Evolutionary conservation across 805 yeast species (phyloP), one percentile per base, ranked within the genome.

Genomic region (Candida maesae): DNA sequence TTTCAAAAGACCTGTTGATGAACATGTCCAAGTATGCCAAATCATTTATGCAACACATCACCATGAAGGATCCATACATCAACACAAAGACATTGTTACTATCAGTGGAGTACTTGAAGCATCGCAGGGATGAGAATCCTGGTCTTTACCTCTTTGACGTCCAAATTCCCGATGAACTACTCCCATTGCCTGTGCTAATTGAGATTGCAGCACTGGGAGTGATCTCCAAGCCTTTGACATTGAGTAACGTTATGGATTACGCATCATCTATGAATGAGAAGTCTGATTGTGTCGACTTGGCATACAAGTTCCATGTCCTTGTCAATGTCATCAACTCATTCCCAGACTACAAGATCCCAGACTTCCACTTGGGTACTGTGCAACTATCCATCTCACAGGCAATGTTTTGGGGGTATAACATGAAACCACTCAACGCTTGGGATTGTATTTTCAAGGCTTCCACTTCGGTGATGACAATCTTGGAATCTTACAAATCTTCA

Each of bases 371-470:
- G 10, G 42, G 43, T n/a, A 31, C 28, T 3, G 52, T 50, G 8
- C 55, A 51, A 18, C 47, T 38, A 13, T 29, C 44, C 18, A 17
- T 55, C n/a, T 23, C 52, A 7, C 38, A 44, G 25, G 45, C 51
- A 6, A 46, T 35, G 35, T 55, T 42, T 36, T 46, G 50, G 47
- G 52, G 52, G 56, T 52, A 52, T 28, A 48, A 51, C 37, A 42
- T 52, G 45, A 47, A 51, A 15, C 60, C 60, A 2, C 29, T 49
- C 12, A 41, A 49, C 25, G 52, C 55, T 6, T 55, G 58, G 60
- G 45, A 44, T 6, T 39, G 21, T 6, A 37, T 52, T 8, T 52
- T 43, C 37, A 47, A 35, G 20, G 49, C 52, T 1, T 55, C 58
- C 11, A 47, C 53, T 6, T 9, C 42, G 10, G 47, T 53, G 0